Evolutionary conservation across 2,329 filamentous ascomycete genomes (phyloP).

Genomic region (Penicillium brasilianum): DNA sequence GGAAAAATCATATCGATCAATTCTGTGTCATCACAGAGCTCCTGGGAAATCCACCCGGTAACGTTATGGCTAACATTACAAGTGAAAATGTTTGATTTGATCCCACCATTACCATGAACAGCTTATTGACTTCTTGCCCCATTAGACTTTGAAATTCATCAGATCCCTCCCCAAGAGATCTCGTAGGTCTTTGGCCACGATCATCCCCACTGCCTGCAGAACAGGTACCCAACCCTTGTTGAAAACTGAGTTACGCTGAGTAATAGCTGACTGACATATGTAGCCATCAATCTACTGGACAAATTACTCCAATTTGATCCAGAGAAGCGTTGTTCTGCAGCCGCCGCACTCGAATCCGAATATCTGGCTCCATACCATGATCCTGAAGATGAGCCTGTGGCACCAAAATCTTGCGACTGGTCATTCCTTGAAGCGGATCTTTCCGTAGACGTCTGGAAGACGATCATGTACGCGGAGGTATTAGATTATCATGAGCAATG

Average conservation of each 20-base stretch:
- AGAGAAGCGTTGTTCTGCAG: constrained; percentile 85
- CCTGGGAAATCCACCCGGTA: constrained; percentile 92
- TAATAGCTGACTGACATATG: constrained; percentile 17
- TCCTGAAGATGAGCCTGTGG: constrained; percentile 90
- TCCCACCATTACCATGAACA: not conserved
- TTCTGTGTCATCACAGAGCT: constrained; percentile 99
- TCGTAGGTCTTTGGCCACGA: constrained; percentile 79
- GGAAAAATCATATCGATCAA: constrained; percentile 98
- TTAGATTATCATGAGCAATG: constrained; percentile 25
- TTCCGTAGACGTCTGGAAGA: constrained; percentile 98
- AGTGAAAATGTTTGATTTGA: constrained; percentile 87
- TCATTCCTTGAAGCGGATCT: constrained; percentile 95
- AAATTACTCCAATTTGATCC: constrained; percentile 97
- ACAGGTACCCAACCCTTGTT: constrained; percentile 61
- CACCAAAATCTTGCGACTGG: constrained; percentile 93
- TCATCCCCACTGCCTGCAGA: constrained; percentile 92
- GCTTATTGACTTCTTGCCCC: constrained; percentile 8
- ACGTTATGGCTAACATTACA: constrained; percentile 97
- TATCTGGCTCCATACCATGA: constrained; percentile 98
- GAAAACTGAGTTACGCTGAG: not conserved
- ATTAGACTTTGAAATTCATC: constrained; percentile 88
- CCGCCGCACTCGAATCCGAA: constrained; percentile 81
- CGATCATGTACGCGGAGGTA: constrained; percentile 79
- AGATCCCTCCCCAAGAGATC: constrained; percentile 94
- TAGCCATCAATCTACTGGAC: constrained; percentile 90